phyloP scores from a whole-genome alignment of 208 protist genomes.

The Trypanosoma avium region DNA sequence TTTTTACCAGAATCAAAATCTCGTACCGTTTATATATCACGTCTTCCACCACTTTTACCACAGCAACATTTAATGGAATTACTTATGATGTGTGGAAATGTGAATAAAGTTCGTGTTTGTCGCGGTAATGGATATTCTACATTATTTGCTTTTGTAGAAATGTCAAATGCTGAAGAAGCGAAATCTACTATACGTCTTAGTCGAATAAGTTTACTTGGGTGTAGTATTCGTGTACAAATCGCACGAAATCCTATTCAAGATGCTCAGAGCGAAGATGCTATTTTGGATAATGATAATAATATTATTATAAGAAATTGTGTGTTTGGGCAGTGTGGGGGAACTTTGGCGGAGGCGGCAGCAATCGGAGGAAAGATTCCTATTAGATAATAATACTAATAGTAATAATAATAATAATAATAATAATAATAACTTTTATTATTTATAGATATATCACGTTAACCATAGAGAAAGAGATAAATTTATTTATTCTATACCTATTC shows the following conservation, averaged over 20 bases:
- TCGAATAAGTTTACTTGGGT: slow-evolving; percentile 53
- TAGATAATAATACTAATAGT: neutral
- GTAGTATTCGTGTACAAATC: slow-evolving; percentile 61
- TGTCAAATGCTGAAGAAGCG: slow-evolving; percentile 58
- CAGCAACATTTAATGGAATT: slow-evolving; percentile 65
- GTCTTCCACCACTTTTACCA: slow-evolving; percentile 55
- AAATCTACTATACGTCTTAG: slow-evolving; percentile 54
- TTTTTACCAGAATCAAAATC: slow-evolving; percentile 36
- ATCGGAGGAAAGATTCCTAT: slow-evolving; percentile 4
- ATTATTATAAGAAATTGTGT: slow-evolving; percentile 47
- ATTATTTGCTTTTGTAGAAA: slow-evolving; percentile 87
- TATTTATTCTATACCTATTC: too few species aligned
- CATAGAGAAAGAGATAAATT: too few species aligned
- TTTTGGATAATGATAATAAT: slow-evolving; percentile 37
- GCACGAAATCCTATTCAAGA: slow-evolving; percentile 84
- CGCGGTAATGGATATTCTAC: slow-evolving; percentile 57
- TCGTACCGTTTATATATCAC: slow-evolving; percentile 80
- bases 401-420: slow-evolving; percentile 1
- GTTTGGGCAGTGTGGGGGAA: slow-evolving; percentile 44
- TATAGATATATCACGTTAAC: too few species aligned
- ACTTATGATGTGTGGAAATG: slow-evolving; percentile 44
- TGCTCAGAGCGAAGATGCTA: slow-evolving; percentile 56
- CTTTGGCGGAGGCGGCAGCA: slow-evolving; percentile 26
- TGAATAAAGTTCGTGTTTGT: slow-evolving; percentile 85
- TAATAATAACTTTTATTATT: neutral